Percentiles rank a stretch among this genome's conserved stretches.
Evolutionary conservation across 257 asterid genomes (phyloP).

Genomic region (Ilex asprella): DNA sequence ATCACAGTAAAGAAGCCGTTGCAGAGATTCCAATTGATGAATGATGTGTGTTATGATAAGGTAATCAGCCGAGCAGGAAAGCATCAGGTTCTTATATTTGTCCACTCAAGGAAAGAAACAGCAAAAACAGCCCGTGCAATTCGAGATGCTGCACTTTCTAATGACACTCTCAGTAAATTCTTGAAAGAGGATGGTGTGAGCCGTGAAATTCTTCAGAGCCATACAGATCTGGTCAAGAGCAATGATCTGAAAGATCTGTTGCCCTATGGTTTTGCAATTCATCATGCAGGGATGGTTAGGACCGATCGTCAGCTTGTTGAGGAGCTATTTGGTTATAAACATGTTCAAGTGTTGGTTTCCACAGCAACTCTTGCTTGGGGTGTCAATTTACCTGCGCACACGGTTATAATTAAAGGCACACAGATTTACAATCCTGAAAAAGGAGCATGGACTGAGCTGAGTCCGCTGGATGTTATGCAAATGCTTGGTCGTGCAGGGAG

Average conservation of each 20-base stretch:
- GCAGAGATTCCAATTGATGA: conserved; percentile 62
- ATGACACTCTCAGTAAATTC: conserved; percentile 49
- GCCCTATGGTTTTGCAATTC: conserved; percentile 63
- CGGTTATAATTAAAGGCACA: conserved; percentile 57
- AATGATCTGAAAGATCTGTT: conserved; percentile 50
- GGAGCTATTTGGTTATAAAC: conserved; percentile 59
- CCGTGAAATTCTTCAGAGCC: conserved; percentile 55
- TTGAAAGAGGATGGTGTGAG: conserved; percentile 60
- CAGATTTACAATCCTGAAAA: conserved; percentile 61
- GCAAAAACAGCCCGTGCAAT: conserved; percentile 56
- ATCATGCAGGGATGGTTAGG: conserved; percentile 62
- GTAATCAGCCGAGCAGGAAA: conserved; percentile 49
- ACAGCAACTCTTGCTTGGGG: conserved; percentile 67
- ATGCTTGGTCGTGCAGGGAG: conserved; percentile 77
- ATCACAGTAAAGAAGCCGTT: conserved; percentile 53
- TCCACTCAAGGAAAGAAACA: conserved; percentile 59
- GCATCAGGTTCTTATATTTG: conserved; percentile 59
- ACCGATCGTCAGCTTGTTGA: conserved; percentile 57
- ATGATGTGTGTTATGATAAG: conserved; percentile 57
- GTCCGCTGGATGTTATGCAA: conserved; percentile 66
- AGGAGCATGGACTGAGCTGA: conserved; percentile 62
- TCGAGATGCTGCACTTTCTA: conserved; percentile 49
- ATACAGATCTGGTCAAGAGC: conserved; percentile 48
- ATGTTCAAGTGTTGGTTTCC: conserved; percentile 53
- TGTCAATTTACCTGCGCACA: conserved; percentile 63